phyloP scores from a whole-genome alignment of 495 filamentous ascomycete species.

The Neurospora terricola region DNA sequence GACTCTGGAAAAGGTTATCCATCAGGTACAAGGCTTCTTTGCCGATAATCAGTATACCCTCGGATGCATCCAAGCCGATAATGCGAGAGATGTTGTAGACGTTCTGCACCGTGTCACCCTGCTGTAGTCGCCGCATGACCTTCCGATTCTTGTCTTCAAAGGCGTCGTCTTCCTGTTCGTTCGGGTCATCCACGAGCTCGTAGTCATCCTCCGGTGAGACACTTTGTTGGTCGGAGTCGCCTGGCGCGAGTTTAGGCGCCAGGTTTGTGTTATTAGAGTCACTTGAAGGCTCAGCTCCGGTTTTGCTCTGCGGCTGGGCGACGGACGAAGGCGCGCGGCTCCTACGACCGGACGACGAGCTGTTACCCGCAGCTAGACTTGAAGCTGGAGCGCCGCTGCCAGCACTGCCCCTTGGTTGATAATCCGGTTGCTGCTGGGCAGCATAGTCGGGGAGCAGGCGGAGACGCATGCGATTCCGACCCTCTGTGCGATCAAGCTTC shows the following conservation, averaged over 20 bases:
- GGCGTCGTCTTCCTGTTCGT: conserved; percentile 71
- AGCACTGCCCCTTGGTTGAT: conserved; percentile 72
- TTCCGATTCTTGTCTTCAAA: conserved; percentile 97
- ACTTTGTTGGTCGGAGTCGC: conserved; percentile 12
- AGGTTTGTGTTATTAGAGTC: conserved; percentile 2
- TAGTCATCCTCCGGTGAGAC: conserved; percentile 73
- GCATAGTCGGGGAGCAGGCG: conserved; percentile 70
- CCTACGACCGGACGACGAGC: not conserved
- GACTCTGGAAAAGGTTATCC: conserved; percentile 87
- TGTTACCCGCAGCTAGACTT: conserved; percentile 8
- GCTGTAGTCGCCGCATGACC: conserved; percentile 88
- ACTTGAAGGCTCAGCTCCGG: conserved; percentile 8
- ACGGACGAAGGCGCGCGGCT: conserved; percentile 34
- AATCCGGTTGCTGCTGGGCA: conserved; percentile 55
- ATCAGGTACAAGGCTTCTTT: conserved; percentile 88
- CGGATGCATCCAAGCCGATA: conserved; percentile 81
- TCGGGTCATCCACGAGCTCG: conserved; percentile 75
- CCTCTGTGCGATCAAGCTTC: conserved; percentile 92
- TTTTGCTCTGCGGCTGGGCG: conserved; percentile 1
- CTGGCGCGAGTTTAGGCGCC: not conserved
- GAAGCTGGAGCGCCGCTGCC: conserved; percentile 15
- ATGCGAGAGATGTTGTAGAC: conserved; percentile 93
- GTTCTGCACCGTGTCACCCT: conserved; percentile 83
- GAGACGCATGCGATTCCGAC: conserved; percentile 87
- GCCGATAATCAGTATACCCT: conserved; percentile 88